Base-by-base conservation (phyloP, 2,329 filamentous ascomycete species). In the Gaeumannomyces tritici region DNA sequence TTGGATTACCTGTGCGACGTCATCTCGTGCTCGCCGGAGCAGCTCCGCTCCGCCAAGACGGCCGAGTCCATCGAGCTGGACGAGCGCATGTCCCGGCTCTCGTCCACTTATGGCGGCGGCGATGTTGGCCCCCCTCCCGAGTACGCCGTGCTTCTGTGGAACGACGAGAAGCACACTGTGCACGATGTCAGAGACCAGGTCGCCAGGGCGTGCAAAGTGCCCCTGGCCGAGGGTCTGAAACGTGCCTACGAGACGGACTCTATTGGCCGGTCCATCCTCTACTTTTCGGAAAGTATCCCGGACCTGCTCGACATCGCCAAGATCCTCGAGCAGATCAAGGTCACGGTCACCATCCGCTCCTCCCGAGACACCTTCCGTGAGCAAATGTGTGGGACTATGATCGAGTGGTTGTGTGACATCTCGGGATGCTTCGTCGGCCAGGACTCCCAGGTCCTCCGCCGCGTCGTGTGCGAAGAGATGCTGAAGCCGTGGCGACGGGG, bases 1-100 rank as follows among this genome's bases (percentile, higher is more conserved):
- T 83, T 98, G 65, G 95, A 99, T 77, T 99, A 96, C 73, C 88
- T 99, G 66, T 97, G 93, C 77, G 95, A 99, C 77, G 92, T 99
- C 65, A 92, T 98, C 66, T 98, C 95, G 2, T 99, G 96, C 76
- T 96, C 93, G 1, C 96, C 96, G 0, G 96, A 99, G 76, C 93
- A 99, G 75, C 81, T 99, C 59, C 87, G 95, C 55, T 80, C 96
- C 64, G 80, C 88, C 11, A 99, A 98, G 77, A 90, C 91, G 0
- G 84, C 87, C 66, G 88, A 91, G 62, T 89, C 87, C 1, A 95
- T 99, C 62, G 77, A 85, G 62, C 82, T 88, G 65, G 95, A 99
- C 73, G 95, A 98, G 76, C 80, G 83, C 63, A 81, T 84, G 64
- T 96, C 93, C 21, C 84, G 93, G 26, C 78, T 98, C 42, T 86